Evolutionary conservation across 2,329 filamentous ascomycete species (phyloP).

Genomic region (Blastomyces gilchristii): DNA sequence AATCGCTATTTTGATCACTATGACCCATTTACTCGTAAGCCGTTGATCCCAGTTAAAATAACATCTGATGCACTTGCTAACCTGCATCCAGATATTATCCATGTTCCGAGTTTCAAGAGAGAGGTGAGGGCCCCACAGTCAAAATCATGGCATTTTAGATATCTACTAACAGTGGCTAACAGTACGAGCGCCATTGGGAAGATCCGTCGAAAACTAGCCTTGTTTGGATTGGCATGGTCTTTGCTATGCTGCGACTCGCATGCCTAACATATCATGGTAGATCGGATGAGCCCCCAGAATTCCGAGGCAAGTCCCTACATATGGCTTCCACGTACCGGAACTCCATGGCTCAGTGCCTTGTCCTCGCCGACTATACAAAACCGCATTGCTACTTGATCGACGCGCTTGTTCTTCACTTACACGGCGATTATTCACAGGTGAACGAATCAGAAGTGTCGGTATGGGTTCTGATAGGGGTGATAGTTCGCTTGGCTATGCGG

Average conservation of each 20-base stretch:
- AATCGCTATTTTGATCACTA: conserved; percentile 83
- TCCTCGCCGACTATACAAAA: conserved; percentile 54
- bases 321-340: conserved; percentile 39
- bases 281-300: conserved; percentile 54
- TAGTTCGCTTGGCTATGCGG: conserved; percentile 53
- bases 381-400: conserved; percentile 52
- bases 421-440: conserved; percentile 50
- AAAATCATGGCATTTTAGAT: not conserved
- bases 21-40: conserved; percentile 52
- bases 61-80: conserved; percentile 20
- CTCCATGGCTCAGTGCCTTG: conserved; percentile 52
- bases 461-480: conserved; percentile 50
- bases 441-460: conserved; percentile 51
- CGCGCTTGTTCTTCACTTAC: conserved; percentile 51
- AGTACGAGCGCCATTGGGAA: conserved; percentile 55
- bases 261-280: conserved; percentile 53
- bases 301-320: conserved; percentile 45
- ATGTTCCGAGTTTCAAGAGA: conserved; percentile 75
- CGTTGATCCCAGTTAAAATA: conserved; percentile 5
- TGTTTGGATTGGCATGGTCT: conserved; percentile 54
- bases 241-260: conserved; percentile 54
- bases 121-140: conserved; percentile 39
- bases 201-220: conserved; percentile 47
- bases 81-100: conserved; percentile 51
- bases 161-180: conserved; percentile 8